Evolutionary conservation across 2,329 filamentous ascomycete genomes (phyloP), one percentile per base, ranked within the genome.

Genomic region (Aspergillus pseudoviridinutans): DNA sequence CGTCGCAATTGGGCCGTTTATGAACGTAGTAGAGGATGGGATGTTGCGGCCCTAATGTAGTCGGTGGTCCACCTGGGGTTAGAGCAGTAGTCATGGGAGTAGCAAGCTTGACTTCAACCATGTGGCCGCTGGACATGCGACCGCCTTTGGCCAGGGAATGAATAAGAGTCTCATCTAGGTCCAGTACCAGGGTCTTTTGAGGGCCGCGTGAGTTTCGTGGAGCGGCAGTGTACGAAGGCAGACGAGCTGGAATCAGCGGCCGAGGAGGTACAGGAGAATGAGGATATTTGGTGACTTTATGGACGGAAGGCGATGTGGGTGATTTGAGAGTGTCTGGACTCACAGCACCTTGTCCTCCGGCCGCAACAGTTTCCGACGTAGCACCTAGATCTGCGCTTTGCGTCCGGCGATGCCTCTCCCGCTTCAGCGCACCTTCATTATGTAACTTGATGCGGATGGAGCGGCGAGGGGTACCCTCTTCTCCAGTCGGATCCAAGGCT

Each of bases 11-110:
- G 38, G 94, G 94, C 62, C 94, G 88, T 77, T 99, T 97, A 78
- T 99, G 94, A 53, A 99, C 94, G 80, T 97, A 99, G 79, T 99
- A 99, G 60, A 99, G 78, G 64, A 99, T 97, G 1, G 94, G 94
- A 71, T 99, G 92, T 70, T 96, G 93, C 44, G 92, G 91, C 7
- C 90, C 91, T 27, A 90, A 78, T 24, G 81, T 83, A 22, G 85
- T 80, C 64, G 87, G 83, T 27, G 88, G 87, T 32, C 85, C 86
- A 8, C 71, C 72, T 1, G 72, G 66, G 5, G 71, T 66, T 55
- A 75, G 64, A 27, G 76, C 66, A 20, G 72, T 71, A 10, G 70
- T 69, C 62, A 76, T 73, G 28, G 76, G 75, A 46, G 75, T 69
- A 29, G 76, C 68, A 59, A 96, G 82, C 67, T 92, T 92, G 62